Evolutionary conservation across 352 stramenopile species (phyloP).

Genomic region (Phytophthora podocarpi): DNA sequence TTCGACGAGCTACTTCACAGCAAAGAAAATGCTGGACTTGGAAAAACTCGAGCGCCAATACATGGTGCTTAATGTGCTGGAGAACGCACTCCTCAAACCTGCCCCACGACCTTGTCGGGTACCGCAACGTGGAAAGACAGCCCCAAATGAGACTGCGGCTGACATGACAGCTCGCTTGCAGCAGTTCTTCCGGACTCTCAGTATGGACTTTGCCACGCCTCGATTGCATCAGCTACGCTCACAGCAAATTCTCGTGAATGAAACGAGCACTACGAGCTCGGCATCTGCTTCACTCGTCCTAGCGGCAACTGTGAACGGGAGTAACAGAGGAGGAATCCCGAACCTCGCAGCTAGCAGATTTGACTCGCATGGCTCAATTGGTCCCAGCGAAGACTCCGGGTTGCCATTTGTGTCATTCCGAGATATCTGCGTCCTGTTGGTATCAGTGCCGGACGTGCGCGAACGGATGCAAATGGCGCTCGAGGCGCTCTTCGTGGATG

Average conservation of each 20-base stretch:
- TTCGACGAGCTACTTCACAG: conserved; percentile 48
- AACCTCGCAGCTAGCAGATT: conserved; percentile 17
- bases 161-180: conserved; percentile 32
- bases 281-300: conserved; percentile 23
- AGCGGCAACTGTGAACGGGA: conserved; percentile 18
- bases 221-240: conserved; percentile 56
- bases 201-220: conserved; percentile 49
- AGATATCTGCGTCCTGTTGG: conserved; percentile 48
- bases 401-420: conserved; percentile 57
- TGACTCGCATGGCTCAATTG: conserved; percentile 15
- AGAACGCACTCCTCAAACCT: conserved; percentile 46
- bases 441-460: conserved; percentile 25
- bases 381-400: conserved; percentile 20
- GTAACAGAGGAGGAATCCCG: conserved; percentile 6
- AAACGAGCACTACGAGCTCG: conserved; percentile 24
- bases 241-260: conserved; percentile 52
- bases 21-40: conserved; percentile 48
- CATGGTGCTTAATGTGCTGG: conserved; percentile 48
- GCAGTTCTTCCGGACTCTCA: conserved; percentile 39
- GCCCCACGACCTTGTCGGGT: conserved; percentile 25
- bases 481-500: conserved; percentile 55
- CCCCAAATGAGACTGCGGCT: conserved; percentile 20
- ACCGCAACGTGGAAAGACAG: conserved; percentile 19
- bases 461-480: conserved; percentile 52
- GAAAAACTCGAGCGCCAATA: conserved; percentile 75